Conservation (phyloP, 2,329 filamentous ascomycete genomes). For the Penicillium psychrosexuale region DNA sequence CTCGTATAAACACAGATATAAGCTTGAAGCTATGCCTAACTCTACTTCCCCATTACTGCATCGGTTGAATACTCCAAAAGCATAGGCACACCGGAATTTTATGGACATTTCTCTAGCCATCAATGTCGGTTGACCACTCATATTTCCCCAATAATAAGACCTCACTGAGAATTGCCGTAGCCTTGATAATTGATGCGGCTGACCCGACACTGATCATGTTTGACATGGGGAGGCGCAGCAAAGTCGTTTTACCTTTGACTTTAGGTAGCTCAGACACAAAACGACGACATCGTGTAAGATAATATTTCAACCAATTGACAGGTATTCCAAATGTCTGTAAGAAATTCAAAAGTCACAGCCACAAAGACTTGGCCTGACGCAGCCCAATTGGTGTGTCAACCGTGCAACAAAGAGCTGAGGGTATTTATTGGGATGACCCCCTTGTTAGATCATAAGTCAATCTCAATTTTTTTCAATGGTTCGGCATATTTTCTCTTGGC, state of each 20-base stretch:
- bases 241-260: neutral
- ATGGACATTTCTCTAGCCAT: neutral
- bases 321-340: neutral
- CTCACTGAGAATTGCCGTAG: no score
- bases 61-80: neutral
- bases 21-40: neutral
- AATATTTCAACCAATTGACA: neutral
- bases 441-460: neutral
- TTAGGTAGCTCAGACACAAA: neutral
- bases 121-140: neutral
- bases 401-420: neutral
- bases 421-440: conserved; percentile 4
- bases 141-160: neutral
- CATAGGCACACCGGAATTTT: neutral
- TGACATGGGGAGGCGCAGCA: conserved; percentile 1
- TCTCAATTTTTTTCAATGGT: neutral
- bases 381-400: conserved; percentile 1
- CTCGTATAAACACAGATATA: neutral
- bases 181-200: neutral
- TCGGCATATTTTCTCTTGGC: neutral
- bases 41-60: neutral
- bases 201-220: neutral
- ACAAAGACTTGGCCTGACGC: conserved; percentile 1
- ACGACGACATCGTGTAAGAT: neutral
- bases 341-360: neutral